Conservation (phyloP, 176 grass and related monocot genomes). For the Tillandsia leiboldiana region DNA sequence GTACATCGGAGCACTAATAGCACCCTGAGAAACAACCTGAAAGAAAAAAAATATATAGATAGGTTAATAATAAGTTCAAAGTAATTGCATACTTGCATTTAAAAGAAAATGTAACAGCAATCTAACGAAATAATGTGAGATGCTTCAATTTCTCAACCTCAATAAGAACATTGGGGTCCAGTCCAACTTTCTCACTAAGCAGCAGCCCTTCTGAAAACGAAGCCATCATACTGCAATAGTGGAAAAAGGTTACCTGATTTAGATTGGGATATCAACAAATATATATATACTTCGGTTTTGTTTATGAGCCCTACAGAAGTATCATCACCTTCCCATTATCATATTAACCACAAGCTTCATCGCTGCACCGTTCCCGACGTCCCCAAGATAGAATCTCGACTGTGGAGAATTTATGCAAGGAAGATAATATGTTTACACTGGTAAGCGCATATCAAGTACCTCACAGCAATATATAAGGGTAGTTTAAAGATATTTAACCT, state of each 20-base stretch:
- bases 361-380: slow-evolving; percentile 78
- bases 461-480: neutral
- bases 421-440: neutral
- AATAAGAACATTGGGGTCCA: slow-evolving; percentile 67
- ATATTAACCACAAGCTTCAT: slow-evolving; percentile 98
- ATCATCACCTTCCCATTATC: slow-evolving; percentile 81
- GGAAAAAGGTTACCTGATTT: slow-evolving; percentile 1
- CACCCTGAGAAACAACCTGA: slow-evolving; percentile 88
- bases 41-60: slow-evolving; percentile 6
- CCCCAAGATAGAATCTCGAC: slow-evolving; percentile 78
- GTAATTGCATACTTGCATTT: neutral
- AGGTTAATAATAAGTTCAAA: neutral
- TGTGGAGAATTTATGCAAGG: neutral
- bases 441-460: neutral
- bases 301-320: neutral
- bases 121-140: neutral
- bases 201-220: slow-evolving; percentile 82
- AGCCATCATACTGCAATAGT: slow-evolving; percentile 84
- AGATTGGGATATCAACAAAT: neutral
- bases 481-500: slow-evolving; percentile 35
- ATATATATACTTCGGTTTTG: neutral
- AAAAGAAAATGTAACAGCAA: neutral
- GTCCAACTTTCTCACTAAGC: slow-evolving; percentile 63
- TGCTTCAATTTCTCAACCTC: slow-evolving; percentile 42
- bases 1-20: slow-evolving; percentile 86